A percentile compares a stretch with the other conserved stretches of the same genome.
Conservation (phyloP, 139 green algal genomes). For the Mesostigma viride region DNA sequence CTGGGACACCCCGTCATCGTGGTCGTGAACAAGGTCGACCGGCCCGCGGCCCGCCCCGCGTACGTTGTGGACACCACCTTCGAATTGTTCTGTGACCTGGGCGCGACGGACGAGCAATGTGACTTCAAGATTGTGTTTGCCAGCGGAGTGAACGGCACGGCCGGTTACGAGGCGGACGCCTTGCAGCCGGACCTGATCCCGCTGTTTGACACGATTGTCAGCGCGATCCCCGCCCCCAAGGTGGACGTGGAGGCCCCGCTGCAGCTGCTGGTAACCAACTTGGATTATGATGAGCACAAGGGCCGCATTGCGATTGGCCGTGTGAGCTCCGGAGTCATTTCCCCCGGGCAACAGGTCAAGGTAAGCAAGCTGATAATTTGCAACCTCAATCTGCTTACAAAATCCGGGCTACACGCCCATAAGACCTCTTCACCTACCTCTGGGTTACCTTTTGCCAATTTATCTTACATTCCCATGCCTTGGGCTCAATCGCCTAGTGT, state of each 20-base stretch:
- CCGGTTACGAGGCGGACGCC: conserved; percentile 51
- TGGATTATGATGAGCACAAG: conserved; percentile 93
- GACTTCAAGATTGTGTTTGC: conserved; percentile 79
- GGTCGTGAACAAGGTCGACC: conserved; percentile 99
- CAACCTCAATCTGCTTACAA: no score
- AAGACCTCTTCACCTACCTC: no score
- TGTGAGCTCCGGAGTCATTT: conserved; percentile 62
- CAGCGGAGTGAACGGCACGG: conserved; percentile 76
- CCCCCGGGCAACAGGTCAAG: conserved; percentile 39
- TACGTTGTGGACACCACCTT: conserved; percentile 62
- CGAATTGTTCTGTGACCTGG: conserved; percentile 93
- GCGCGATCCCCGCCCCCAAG: conserved; percentile 49
- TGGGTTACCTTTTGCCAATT: no score
- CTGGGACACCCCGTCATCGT: conserved; percentile 92
- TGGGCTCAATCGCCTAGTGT: no score
- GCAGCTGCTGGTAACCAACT: conserved; percentile 84
- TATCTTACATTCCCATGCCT: no score
- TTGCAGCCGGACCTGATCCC: conserved; percentile 74
- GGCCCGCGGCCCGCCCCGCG: conserved; percentile 27
- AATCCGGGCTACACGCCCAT: no score
- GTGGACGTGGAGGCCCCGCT: conserved; percentile 60
- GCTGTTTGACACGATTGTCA: conserved; percentile 86
- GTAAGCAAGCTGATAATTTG: conserved; percentile 5
- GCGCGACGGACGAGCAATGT: conserved; percentile 74
- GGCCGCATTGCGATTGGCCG: conserved; percentile 85